Conservation (phyloP, 768 basidiomycete genomes). For the Paxillus involutus region DNA sequence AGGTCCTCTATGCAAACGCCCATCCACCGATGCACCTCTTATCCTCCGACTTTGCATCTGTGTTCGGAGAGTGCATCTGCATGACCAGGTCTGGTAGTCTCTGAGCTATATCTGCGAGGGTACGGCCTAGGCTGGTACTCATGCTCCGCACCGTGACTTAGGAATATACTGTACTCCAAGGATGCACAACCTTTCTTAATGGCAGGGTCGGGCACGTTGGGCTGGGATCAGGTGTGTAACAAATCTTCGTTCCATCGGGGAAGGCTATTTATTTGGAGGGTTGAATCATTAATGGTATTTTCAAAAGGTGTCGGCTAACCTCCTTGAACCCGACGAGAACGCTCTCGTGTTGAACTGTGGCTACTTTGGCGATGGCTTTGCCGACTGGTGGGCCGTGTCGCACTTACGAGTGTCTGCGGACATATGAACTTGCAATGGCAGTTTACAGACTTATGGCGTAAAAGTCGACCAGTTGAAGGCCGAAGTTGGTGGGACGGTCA, state of each 20-base stretch:
- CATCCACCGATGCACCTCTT: constrained; percentile 89
- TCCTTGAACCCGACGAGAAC: constrained; percentile 78
- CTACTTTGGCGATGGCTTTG: constrained; percentile 92
- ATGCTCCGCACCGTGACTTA: constrained; percentile 19
- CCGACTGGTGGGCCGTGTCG: constrained; percentile 62
- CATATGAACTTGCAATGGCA: constrained; percentile 24
- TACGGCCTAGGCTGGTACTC: neutral
- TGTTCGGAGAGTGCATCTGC: constrained; percentile 86
- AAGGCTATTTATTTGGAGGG: neutral
- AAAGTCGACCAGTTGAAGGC: constrained; percentile 86
- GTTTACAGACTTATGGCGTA: constrained; percentile 86
- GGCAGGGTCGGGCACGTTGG: constrained; percentile 92
- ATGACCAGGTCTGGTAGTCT: constrained; percentile 62
- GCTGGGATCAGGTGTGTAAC: constrained; percentile 84
- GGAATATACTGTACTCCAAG: constrained; percentile 77
- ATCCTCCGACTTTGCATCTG: constrained; percentile 81
- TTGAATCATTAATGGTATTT: constrained; percentile 1
- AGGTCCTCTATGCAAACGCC: constrained; percentile 93
- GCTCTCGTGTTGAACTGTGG: constrained; percentile 86
- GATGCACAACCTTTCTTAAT: constrained; percentile 89
- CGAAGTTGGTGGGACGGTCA: constrained; percentile 75
- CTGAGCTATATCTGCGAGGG: neutral
- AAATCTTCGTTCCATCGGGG: neutral
- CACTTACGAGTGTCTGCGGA: neutral
- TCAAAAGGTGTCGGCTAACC: constrained; percentile 78